Base-by-base conservation (phyloP, 1,139 yeast genomes). In the Yamadazyma siamensis region DNA sequence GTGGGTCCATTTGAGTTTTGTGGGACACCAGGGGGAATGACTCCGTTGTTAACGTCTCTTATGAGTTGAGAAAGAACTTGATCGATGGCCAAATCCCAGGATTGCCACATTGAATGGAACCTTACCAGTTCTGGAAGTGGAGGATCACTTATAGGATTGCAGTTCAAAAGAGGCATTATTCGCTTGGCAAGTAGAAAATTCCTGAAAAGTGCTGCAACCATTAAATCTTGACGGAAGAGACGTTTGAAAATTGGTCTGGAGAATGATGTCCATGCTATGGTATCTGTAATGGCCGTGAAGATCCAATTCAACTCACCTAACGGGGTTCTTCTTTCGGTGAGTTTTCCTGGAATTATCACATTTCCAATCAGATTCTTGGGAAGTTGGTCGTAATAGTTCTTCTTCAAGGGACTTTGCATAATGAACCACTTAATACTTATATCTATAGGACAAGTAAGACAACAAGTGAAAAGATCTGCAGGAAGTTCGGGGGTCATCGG, bases 31-130 rank as follows among this genome's bases (percentile, higher is more conserved):
- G 15, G 25, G 7, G 27, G 27, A 8, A 15, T 15, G n/a, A 10
- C 7, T 13, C 25, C 25, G n/a, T 23, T 7, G 13, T 23, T 17
- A 20, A 19, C 21, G 17, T 31, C 39, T 12, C 65, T 67, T 31
- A 81, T 67, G 28, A 82, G 56, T 47, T 82, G 87, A 4, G 87
- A 77, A 33, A 94, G 65, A 2, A 94, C 94, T 50, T 91, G 96
- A 55, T 91, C 97, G 28, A 91, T 83, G 0, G 98, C 97, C 48
- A 91, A 65, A 52, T 94, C 98, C 98, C 98, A 91, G 0, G 96
- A 82, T 41, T 88, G 94, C 99, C 99, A 91, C 87, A 91, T 83
- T 9, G 95, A 79, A 52, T 94, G 97, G 40, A 75, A 74, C 31
- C 86, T 77, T 3, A 80, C 77, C 8, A 78, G 65, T 35, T 87